Conservation (phyloP, 2,329 filamentous ascomycete genomes). For the Colletotrichum orbiculare region DNA sequence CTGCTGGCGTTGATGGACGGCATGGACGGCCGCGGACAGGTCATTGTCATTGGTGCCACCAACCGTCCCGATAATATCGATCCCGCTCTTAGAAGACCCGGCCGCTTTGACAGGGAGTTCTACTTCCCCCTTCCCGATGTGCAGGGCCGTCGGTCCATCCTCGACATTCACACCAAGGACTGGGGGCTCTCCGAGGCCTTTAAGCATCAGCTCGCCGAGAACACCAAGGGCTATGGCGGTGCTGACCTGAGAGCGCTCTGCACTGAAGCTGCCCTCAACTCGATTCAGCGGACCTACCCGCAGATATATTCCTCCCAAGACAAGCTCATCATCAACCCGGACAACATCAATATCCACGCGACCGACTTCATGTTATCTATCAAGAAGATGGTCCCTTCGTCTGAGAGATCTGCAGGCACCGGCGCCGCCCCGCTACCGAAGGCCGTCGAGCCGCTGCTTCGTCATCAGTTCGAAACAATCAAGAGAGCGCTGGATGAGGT, state of each 20-base stretch:
- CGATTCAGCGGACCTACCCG: slow-evolving; percentile 93
- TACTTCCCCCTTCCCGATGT: slow-evolving; percentile 94
- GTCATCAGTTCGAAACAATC: slow-evolving; percentile 77
- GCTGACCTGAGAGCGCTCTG: slow-evolving; percentile 93
- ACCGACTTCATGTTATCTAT: slow-evolving; percentile 98
- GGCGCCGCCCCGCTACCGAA: slow-evolving; percentile 84
- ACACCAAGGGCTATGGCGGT: slow-evolving; percentile 97
- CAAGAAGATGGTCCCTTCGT: slow-evolving; percentile 96
- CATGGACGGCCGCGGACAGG: slow-evolving; percentile 97
- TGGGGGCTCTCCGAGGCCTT: slow-evolving; percentile 87
- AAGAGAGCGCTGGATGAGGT: slow-evolving; percentile 77
- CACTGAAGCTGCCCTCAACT: slow-evolving; percentile 94
- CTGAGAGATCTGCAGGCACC: slow-evolving; percentile 87
- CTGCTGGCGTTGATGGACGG: slow-evolving; percentile 96
- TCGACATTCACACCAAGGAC: slow-evolving; percentile 94
- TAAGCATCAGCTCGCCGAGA: slow-evolving; percentile 84
- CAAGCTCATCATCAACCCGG: slow-evolving; percentile 88
- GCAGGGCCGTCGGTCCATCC: slow-evolving; percentile 83
- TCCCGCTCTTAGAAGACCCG: slow-evolving; percentile 91
- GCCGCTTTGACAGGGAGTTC: slow-evolving; percentile 96
- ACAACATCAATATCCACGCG: slow-evolving; percentile 85
- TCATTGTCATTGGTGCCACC: slow-evolving; percentile 98
- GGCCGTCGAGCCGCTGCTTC: slow-evolving; percentile 83
- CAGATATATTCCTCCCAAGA: slow-evolving; percentile 94
- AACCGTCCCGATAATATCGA: slow-evolving; percentile 97